Evolutionary conservation across 2,329 filamentous ascomycete genomes (phyloP), one percentile per base, ranked within the genome.

Genomic region (Onygenales sp.): DNA sequence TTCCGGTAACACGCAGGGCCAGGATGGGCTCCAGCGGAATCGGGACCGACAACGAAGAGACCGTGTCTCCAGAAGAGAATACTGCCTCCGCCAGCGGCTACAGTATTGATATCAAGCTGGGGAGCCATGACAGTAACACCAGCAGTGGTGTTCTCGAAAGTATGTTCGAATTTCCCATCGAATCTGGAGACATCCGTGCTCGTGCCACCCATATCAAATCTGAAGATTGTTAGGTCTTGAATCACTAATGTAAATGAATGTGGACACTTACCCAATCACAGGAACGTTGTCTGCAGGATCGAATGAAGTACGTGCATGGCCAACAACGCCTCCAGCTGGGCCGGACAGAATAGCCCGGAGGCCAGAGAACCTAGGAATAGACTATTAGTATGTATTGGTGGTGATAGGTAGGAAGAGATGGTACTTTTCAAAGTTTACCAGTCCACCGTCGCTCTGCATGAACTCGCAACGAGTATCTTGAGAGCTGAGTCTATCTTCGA

Each of bases 121-220:
- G 91, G 91, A 1, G 87, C 91, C 63, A 95, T 90, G 32, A 95
- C 93, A 0, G 90, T 92, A 0, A 95, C 88, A n/a, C 91, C 91
- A 0, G 91, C 91, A 1, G 89, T 95, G 0, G 88, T 95, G 0
- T 90, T 95, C 70, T 95, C 91, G 60, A 95, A 95, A 0, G 95
- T 89, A 63, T 96, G 91, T 62, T 95, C 91, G 62, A 95, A 92
- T 52, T 87, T 79, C 13, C 91, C 91, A 55, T 87, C 88, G 62
- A 92, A 96, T 48, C 91, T 78, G 36, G 88, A 94, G 8, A 95
- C 88, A 67, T 96, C 91, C 1, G 91, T 96, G 54, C 85, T 91
- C 0, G 91, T 96, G 9, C 91, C 91, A 39, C 89, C 89, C 91
- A 96, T 96, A 61, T 96, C 91, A 63, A 96, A 96, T 0, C 91